These are phyloP conservation scores for Priceomyces fermenticarens DNA, from an alignment of 805 yeast species.

Conservation along the genomic window DNA sequence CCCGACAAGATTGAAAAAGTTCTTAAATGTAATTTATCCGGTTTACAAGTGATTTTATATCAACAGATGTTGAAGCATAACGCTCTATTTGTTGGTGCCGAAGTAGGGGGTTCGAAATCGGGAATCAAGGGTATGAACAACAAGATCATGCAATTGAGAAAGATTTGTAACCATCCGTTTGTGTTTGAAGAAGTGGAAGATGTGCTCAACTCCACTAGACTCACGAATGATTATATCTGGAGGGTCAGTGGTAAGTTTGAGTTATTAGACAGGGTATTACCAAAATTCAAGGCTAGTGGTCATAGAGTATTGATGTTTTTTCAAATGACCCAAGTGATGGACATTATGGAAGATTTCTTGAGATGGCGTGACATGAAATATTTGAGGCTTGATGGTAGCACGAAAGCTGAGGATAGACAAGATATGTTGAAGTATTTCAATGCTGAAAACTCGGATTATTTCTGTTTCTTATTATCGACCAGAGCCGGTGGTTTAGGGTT, in stretches of 20 bases:
- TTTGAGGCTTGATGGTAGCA: constrained; percentile 76
- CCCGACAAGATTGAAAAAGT: constrained; percentile 85
- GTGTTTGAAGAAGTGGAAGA: constrained; percentile 81
- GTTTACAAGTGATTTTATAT: constrained; percentile 66
- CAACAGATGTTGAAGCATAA: constrained; percentile 77
- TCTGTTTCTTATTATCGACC: constrained; percentile 75
- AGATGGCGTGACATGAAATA: constrained; percentile 65
- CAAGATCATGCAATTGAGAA: constrained; percentile 80
- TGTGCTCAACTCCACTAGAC: constrained; percentile 58
- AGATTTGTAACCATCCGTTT: constrained; percentile 84
- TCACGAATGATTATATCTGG: constrained; percentile 68
- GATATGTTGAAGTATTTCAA: constrained; percentile 70
- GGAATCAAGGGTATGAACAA: constrained; percentile 79
- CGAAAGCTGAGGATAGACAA: constrained; percentile 83
- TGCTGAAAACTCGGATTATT: constrained; percentile 72
- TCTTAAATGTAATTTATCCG: constrained; percentile 73
- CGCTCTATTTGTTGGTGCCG: constrained; percentile 63
- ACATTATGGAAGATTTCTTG: constrained; percentile 81
- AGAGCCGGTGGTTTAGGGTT: constrained; percentile 90
- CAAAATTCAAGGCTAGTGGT: constrained; percentile 70
- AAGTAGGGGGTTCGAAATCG: constrained; percentile 55
- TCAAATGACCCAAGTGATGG: constrained; percentile 90
- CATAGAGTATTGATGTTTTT: constrained; percentile 80
- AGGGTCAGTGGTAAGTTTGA: constrained; percentile 81
- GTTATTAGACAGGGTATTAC: constrained; percentile 67